These are phyloP conservation scores for Gillenia trifoliata DNA, from an alignment of 306 rosid genomes.

Conservation along the genomic window DNA sequence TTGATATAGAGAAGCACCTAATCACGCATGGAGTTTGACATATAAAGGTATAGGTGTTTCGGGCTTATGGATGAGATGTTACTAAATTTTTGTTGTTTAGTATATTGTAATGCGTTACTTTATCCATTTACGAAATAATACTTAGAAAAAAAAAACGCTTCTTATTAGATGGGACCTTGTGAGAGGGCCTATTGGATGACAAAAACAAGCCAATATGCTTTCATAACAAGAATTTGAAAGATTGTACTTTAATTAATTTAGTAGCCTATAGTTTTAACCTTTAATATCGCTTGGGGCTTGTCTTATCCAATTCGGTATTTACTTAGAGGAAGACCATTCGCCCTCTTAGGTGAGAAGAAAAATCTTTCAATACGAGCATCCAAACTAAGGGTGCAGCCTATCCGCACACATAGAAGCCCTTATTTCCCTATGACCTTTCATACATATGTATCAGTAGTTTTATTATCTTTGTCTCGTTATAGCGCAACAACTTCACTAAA, in stretches of 20 bases:
- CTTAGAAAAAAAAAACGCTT: background rate
- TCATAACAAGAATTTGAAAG: background rate
- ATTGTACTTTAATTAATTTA: background rate
- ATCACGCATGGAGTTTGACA: too few relatives aligned
- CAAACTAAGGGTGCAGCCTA: rapidly evolving
- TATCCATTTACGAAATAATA: background rate
- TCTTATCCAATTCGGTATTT: background rate
- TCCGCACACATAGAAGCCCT: too few relatives aligned
- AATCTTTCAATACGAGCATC: too few relatives aligned
- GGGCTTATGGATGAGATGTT: background rate
- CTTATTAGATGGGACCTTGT: background rate
- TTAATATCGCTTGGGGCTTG: background rate
- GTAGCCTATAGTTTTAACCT: background rate
- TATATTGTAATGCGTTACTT: background rate
- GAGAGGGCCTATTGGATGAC: background rate
- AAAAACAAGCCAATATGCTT: background rate
- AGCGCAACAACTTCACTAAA: too few relatives aligned
- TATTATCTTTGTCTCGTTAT: too few relatives aligned
- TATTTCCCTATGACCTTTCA: too few relatives aligned
- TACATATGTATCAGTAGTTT: too few relatives aligned
- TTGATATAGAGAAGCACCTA: too few relatives aligned
- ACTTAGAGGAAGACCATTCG: background rate
- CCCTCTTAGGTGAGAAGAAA: too few relatives aligned
- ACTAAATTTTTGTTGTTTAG: background rate
- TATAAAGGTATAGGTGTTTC: background rate